A percentile compares a stretch with the other conserved stretches of the same genome.
Evolutionary conservation across 2,329 filamentous ascomycete genomes (phyloP).

Genomic region (Trichoderma sp.): DNA sequence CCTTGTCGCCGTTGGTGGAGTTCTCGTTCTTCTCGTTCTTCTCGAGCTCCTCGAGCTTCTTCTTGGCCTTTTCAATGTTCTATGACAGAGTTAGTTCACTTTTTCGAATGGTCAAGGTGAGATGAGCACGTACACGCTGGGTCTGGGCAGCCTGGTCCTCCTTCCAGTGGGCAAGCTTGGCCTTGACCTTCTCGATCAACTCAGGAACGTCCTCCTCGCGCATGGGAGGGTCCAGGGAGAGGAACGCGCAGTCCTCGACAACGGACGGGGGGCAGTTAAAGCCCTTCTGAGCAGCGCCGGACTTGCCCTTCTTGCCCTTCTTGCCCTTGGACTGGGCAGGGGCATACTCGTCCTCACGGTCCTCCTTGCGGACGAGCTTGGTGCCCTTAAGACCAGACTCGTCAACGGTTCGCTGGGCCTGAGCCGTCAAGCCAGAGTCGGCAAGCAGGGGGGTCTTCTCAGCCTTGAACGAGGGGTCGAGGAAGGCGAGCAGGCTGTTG

Average conservation of each 20-base stretch:
- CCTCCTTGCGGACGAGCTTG: constrained; percentile 81
- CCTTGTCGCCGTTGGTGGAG: constrained; percentile 46
- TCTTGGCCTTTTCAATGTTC: constrained; percentile 97
- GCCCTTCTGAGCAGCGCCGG: constrained; percentile 53
- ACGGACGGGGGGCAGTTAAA: constrained; percentile 90
- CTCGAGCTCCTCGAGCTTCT: constrained; percentile 89
- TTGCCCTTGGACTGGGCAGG: constrained; percentile 83
- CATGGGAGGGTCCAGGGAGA: constrained; percentile 87
- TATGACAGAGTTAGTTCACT: constrained; percentile 43
- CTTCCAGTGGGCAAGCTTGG: constrained; percentile 91
- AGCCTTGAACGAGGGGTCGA: constrained; percentile 72
- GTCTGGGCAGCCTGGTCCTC: constrained; percentile 86
- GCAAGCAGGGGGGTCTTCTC: constrained; percentile 68
- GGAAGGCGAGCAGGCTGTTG: constrained; percentile 85
- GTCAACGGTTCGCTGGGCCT: constrained; percentile 81
- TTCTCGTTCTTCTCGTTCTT: constrained; percentile 40
- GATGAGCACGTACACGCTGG: constrained; percentile 67
- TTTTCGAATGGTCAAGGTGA: not conserved
- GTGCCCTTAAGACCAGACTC: constrained; percentile 83
- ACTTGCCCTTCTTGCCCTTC: constrained; percentile 68
- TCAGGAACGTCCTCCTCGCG: constrained; percentile 78
- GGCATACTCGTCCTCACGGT: constrained; percentile 84
- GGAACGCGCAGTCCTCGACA: constrained; percentile 83
- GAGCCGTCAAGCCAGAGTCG: constrained; percentile 74
- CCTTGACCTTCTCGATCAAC: constrained; percentile 85